A percentile compares a stretch with the other conserved stretches of the same genome.
phyloP scores from a whole-genome alignment of 179 eudicot species.

The Camellia oleifera region DNA sequence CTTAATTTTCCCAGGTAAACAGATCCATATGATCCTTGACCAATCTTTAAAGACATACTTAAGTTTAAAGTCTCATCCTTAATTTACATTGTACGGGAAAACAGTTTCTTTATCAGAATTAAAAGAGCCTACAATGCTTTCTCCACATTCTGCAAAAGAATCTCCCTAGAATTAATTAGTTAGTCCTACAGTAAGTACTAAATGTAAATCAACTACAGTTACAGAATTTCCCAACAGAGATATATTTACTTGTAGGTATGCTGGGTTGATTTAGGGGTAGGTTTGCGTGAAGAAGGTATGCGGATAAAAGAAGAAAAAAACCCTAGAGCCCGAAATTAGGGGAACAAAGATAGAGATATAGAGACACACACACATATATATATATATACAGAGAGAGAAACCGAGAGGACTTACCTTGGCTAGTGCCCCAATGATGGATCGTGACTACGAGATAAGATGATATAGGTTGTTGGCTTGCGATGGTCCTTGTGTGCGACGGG shows the following conservation, averaged over 20 bases:
- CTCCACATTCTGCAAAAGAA: conserved; percentile 7
- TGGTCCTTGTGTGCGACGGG: no score
- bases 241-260: not conserved
- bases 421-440: no score
- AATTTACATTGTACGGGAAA: not conserved
- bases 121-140: not conserved
- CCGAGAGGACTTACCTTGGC: no score
- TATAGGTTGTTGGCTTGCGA: no score
- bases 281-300: no score
- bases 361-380: no score
- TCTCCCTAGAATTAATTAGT: not conserved
- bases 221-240: not conserved
- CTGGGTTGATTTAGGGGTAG: no score
- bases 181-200: not conserved
- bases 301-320: no score
- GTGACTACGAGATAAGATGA: no score
- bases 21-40: conserved; percentile 20
- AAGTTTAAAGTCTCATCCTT: conserved; percentile 17
- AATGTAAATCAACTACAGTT: not conserved
- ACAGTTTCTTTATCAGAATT: conserved; percentile 7
- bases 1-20: conserved; percentile 17
- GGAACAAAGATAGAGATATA: no score
- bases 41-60: conserved; percentile 10
- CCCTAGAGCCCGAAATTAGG: no score
- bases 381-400: no score